These are phyloP conservation scores for Rhodotorula sp. DNA, from an alignment of 1,284 basidiomycete genomes.

Conservation along the genomic window DNA sequence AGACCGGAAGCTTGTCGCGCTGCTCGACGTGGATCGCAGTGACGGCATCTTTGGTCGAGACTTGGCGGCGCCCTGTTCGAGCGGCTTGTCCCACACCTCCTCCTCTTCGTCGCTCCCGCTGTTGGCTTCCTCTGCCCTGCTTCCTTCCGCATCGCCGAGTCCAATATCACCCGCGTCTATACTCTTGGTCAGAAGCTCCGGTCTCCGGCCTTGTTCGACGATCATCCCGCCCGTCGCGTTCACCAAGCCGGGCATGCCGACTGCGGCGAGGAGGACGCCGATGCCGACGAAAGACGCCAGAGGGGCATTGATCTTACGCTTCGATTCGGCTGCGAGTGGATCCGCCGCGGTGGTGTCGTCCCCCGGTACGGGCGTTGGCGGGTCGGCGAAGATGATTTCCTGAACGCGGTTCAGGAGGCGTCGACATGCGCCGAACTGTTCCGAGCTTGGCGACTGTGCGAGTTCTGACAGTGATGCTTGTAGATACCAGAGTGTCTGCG, in stretches of 20 bases:
- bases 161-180: slow-evolving; percentile 10
- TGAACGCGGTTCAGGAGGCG: slow-evolving; percentile 89
- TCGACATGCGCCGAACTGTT: slow-evolving; percentile 87
- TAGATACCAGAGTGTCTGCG: slow-evolving; percentile 94
- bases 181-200: slow-evolving; percentile 21
- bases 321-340: not conserved
- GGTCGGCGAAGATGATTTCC: slow-evolving; percentile 93
- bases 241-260: slow-evolving; percentile 73
- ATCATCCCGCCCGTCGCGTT: slow-evolving; percentile 75
- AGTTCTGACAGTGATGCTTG: slow-evolving; percentile 89
- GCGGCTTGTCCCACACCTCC: slow-evolving; percentile 17
- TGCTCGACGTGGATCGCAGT: slow-evolving; percentile 1
- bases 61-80: not conserved
- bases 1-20: not conserved
- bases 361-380: slow-evolving; percentile 60
- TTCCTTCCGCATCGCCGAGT: not conserved
- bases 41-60: slow-evolving; percentile 2
- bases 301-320: slow-evolving; percentile 67
- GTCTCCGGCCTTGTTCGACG: slow-evolving; percentile 78
- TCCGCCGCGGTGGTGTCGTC: not conserved
- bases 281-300: slow-evolving; percentile 78
- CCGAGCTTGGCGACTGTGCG: slow-evolving; percentile 51
- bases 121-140: not conserved
- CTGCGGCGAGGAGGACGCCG: slow-evolving; percentile 72
- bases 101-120: slow-evolving; percentile 41